These are phyloP conservation scores for Tulasnella sp. DNA, from an alignment of 768 basidiomycete genomes.

Conservation along the genomic window DNA sequence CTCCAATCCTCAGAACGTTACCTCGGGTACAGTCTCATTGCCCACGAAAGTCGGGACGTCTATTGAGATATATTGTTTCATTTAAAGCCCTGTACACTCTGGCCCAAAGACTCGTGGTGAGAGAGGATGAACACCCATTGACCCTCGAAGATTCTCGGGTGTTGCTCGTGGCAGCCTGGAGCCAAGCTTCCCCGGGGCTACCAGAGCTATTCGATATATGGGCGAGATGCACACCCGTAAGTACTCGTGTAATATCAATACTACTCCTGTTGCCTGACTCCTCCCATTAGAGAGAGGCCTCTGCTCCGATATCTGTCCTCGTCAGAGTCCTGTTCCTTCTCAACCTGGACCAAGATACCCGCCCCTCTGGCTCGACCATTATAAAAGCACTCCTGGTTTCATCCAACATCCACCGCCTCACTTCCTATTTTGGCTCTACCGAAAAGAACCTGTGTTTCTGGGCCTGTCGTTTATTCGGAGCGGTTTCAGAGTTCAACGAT, in stretches of 20 bases:
- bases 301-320: not conserved
- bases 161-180: not conserved
- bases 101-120: not conserved
- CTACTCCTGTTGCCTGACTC: not conserved
- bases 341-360: conserved; percentile 70
- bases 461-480: conserved; percentile 65
- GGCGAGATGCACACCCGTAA: not conserved
- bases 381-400: conserved; percentile 62
- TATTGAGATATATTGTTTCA: not conserved
- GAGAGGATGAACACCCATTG: not conserved
- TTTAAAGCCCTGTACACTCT: not conserved
- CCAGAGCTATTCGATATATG: conserved; percentile 2
- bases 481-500: conserved; percentile 64
- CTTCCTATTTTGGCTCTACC: conserved; percentile 62
- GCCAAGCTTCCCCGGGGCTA: not conserved
- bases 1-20: conserved; percentile 13
- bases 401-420: conserved; percentile 59
- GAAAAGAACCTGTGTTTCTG: conserved; percentile 69
- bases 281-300: not conserved
- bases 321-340: conserved; percentile 57
- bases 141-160: not conserved
- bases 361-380: conserved; percentile 63
- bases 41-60: not conserved
- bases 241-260: not conserved
- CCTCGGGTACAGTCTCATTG: not conserved